Conservation (phyloP, 345 rosid genomes). For the Eucalyptus caleyi region DNA sequence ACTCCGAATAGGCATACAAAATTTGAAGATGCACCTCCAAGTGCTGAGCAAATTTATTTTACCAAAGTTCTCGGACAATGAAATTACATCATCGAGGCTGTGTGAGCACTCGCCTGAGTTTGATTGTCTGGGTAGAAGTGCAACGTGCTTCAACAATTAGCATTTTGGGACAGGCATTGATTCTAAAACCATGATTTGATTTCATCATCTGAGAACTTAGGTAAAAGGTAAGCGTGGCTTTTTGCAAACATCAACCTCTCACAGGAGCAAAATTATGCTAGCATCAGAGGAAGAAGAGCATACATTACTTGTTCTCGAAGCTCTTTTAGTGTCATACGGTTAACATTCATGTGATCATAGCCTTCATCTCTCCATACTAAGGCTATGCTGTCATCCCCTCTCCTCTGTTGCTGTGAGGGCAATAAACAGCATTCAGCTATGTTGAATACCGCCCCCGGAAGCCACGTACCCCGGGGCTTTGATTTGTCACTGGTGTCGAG, state of each 20-base stretch:
- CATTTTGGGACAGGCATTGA: not conserved
- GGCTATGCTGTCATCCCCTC: slow-evolving; percentile 47
- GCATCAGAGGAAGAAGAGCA: not conserved
- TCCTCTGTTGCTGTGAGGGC: slow-evolving; percentile 39
- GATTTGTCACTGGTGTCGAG: slow-evolving; percentile 41
- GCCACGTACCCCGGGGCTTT: slow-evolving; percentile 58
- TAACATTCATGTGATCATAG: slow-evolving; percentile 31
- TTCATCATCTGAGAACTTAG: not conserved
- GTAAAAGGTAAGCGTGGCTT: not conserved
- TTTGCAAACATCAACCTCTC: not conserved
- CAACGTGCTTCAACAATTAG: not conserved
- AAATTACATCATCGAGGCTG: not conserved
- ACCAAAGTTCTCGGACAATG: no score
- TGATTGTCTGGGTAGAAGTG: not conserved
- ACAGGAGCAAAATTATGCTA: not conserved
- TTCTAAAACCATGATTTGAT: not conserved
- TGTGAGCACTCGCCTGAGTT: not conserved
- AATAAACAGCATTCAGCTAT: slow-evolving; percentile 74
- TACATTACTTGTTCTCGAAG: slow-evolving; percentile 80
- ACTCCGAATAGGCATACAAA: not conserved
- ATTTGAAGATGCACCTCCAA: not conserved
- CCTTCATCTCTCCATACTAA: slow-evolving; percentile 77
- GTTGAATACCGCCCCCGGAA: slow-evolving; percentile 62
- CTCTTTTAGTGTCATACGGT: slow-evolving; percentile 43
- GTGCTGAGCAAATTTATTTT: not conserved